Conservation (phyloP, 805 yeast genomes). For the Danielia oregonensis region DNA sequence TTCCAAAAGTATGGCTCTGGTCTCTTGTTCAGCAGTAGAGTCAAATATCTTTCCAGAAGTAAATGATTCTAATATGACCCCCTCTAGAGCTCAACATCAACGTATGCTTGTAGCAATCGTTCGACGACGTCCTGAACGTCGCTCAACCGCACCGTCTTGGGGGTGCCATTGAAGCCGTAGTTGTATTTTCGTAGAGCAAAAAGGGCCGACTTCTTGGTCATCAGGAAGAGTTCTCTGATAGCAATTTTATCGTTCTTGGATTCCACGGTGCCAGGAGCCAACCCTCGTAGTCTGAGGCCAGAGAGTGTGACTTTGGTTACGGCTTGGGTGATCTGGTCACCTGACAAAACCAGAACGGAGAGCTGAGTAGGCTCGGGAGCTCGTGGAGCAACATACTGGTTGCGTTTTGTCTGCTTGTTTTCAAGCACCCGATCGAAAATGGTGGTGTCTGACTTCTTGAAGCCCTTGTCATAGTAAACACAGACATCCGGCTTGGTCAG, state of each 20-base stretch:
- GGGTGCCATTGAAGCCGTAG: conserved; percentile 21
- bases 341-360: conserved; percentile 19
- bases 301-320: conserved; percentile 34
- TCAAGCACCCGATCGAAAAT: conserved; percentile 36
- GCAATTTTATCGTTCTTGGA: conserved; percentile 31
- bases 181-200: conserved; percentile 38
- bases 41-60: too few species aligned
- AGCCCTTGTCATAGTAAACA: background rate
- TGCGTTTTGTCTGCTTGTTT: conserved; percentile 15
- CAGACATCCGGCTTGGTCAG: conserved; percentile 1
- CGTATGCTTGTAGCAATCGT: conserved; percentile 31
- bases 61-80: too few species aligned
- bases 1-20: too few species aligned
- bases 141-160: conserved; percentile 17
- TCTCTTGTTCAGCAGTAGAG: too few species aligned
- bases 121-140: conserved; percentile 40
- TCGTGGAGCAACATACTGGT: conserved; percentile 11
- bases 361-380: conserved; percentile 8
- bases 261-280: conserved; percentile 20
- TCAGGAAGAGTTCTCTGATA: conserved; percentile 38
- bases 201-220: conserved; percentile 36
- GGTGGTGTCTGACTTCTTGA: conserved; percentile 15
- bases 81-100: conserved; percentile 37
- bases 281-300: conserved; percentile 40
- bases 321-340: conserved; percentile 31